A percentile compares a stretch with the other conserved stretches of the same genome.
These are phyloP conservation scores for Epichloe coenophiala DNA, from an alignment of 2,329 filamentous ascomycete genomes.

Conservation along the genomic window DNA sequence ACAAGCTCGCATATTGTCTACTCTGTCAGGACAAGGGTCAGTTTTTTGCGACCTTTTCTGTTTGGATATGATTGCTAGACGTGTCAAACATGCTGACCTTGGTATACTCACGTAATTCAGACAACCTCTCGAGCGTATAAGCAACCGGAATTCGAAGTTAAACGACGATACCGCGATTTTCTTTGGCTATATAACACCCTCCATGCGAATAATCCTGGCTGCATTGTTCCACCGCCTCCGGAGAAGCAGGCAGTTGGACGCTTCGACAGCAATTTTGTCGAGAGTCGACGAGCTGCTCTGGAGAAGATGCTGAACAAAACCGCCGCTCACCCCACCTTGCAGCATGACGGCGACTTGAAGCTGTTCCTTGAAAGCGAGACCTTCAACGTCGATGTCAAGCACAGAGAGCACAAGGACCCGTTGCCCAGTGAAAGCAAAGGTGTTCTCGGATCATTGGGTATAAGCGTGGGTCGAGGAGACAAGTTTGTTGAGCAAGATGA, in stretches of 20 bases:
- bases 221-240: slow-evolving; percentile 88
- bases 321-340: slow-evolving; percentile 74
- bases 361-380: slow-evolving; percentile 93
- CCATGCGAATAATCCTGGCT: slow-evolving; percentile 86
- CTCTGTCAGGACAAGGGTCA: slow-evolving; percentile 81
- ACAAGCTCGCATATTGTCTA: slow-evolving; percentile 98
- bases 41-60: neutral
- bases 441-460: slow-evolving; percentile 72
- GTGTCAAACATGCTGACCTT: neutral
- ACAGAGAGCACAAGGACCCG: slow-evolving; percentile 86
- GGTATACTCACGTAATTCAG: slow-evolving; percentile 27
- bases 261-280: slow-evolving; percentile 94
- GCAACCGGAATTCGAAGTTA: slow-evolving; percentile 84
- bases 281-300: slow-evolving; percentile 76
- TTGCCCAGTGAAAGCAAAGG: slow-evolving; percentile 84
- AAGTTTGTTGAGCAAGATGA: slow-evolving; percentile 99
- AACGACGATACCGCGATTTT: slow-evolving; percentile 88
- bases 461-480: slow-evolving; percentile 59
- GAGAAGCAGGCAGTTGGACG: slow-evolving; percentile 96
- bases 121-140: slow-evolving; percentile 94
- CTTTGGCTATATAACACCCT: slow-evolving; percentile 94
- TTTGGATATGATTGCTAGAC: neutral
- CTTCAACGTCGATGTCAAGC: slow-evolving; percentile 94
- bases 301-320: slow-evolving; percentile 98
- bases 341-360: slow-evolving; percentile 88